A percentile compares a stretch with the other conserved stretches of the same genome.
Conservation (phyloP, 1,284 basidiomycete genomes). For the Pseudozyma tsukubaensis region DNA sequence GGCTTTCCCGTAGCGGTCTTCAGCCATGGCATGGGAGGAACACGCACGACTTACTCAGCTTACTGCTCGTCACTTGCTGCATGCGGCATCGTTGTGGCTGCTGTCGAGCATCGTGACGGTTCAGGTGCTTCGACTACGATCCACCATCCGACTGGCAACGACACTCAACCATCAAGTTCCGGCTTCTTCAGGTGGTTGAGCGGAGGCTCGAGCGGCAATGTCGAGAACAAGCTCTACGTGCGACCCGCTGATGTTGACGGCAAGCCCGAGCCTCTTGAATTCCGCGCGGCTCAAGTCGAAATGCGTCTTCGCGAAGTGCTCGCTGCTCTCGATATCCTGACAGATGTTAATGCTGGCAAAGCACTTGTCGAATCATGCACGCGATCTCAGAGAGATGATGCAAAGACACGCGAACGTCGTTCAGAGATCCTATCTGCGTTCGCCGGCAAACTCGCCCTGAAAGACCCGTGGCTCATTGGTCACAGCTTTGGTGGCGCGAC, state of each 20-base stretch:
- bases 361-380: slow-evolving; percentile 23
- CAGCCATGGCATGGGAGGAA: slow-evolving; percentile 61
- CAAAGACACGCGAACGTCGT: slow-evolving; percentile 14
- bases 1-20: slow-evolving; percentile 57
- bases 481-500: slow-evolving; percentile 61
- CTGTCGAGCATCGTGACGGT: slow-evolving; percentile 62
- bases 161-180: not conserved
- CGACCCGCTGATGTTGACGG: slow-evolving; percentile 44
- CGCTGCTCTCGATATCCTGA: slow-evolving; percentile 44
- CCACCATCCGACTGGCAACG: slow-evolving; percentile 20
- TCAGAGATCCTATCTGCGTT: slow-evolving; percentile 26
- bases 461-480: slow-evolving; percentile 48
- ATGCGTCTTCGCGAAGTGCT: slow-evolving; percentile 54
- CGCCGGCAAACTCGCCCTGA: slow-evolving; percentile 39
- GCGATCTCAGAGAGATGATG: slow-evolving; percentile 27
- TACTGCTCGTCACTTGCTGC: slow-evolving; percentile 53
- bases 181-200: slow-evolving; percentile 32
- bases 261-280: slow-evolving; percentile 31
- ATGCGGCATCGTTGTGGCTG: slow-evolving; percentile 58
- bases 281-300: slow-evolving; percentile 50
- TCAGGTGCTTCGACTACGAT: slow-evolving; percentile 49
- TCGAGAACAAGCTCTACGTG: slow-evolving; percentile 50
- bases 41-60: slow-evolving; percentile 53
- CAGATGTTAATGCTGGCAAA: slow-evolving; percentile 39
- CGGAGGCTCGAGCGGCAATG: slow-evolving; percentile 15